These are phyloP conservation scores for Cryptomeria japonica DNA, from an alignment of 75 land plant species.

Conservation along the genomic window DNA sequence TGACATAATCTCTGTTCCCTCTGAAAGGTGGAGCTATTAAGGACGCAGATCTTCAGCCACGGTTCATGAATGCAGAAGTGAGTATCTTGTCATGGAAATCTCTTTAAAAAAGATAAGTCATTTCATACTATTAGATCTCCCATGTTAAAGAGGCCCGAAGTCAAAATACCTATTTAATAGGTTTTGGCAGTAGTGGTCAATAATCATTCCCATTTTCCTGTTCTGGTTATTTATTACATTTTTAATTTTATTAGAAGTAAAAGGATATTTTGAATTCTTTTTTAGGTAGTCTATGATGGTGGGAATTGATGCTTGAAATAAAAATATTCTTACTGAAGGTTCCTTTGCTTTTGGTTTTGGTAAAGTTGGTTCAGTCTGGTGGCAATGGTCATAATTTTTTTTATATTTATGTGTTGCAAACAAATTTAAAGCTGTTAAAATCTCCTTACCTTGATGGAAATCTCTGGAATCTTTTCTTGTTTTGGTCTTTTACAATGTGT, in stretches of 20 bases:
- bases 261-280: neutral
- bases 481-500: neutral
- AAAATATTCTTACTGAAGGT: neutral
- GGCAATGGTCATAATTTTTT: neutral
- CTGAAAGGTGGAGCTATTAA: slow-evolving; percentile 3
- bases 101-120: neutral
- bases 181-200: neutral
- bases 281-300: neutral
- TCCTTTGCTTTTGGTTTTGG: neutral
- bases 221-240: neutral
- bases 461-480: neutral
- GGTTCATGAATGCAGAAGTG: neutral
- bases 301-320: neutral
- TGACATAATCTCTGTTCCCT: neutral
- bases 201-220: neutral
- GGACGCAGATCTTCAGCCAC: neutral
- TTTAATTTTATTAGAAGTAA: neutral
- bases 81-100: neutral
- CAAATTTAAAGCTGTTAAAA: neutral
- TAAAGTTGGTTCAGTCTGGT: neutral
- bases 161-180: neutral
- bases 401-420: neutral
- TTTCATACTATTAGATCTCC: neutral
- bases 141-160: neutral
- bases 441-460: neutral